Evolutionary conservation across 2,329 filamentous ascomycete species (phyloP), one percentile per base, ranked within the genome.

Genomic region (Juglanconis sp.): DNA sequence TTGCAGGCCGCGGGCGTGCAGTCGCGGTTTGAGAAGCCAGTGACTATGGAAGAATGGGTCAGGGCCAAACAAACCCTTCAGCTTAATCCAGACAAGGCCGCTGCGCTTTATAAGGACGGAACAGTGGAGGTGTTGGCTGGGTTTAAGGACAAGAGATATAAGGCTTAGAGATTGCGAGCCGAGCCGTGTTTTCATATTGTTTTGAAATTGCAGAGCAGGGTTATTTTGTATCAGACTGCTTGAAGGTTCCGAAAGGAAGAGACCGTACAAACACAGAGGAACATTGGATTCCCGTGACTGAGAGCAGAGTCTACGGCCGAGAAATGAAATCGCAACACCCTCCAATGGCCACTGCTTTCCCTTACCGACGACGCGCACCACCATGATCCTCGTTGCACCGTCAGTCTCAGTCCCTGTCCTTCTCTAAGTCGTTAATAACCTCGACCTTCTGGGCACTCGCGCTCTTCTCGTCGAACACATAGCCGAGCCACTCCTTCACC

Each of bases 401-500:
- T 24, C 24, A 24, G 24, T 24, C 24, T 24, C 24, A 24, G 1
- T 24, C 24, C 24, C 24, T 24, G 24, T 24, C 24, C 24, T 24
- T 24, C 66, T 74, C 71, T 51, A 72, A 71, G n/a, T 71, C 60
- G 31, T 67, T 64, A 54, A 74, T 74, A 8, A 63, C 71, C 47
- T 64, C 63, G 10, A 85, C 81, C 75, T 84, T 85, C 62, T 73
- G 71, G 31, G 85, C 85, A 67, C 83, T 87, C 53, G 82, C 81
- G 73, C 86, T 88, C 61, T 57, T 62, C 58, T 68, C 65, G 9
- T 96, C 91, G 75, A 95, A 95, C 61, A 85, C 79, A 74, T 95
- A 93, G n/a, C 85, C 88, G 38, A 96, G 72, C 91, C 91, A 96
- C 79, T 96, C 91, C 71, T 81, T 87, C 0, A 87, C 91, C 67